Conservation (phyloP, 2,329 filamentous ascomycete species). For the Kalmusia sp. region DNA sequence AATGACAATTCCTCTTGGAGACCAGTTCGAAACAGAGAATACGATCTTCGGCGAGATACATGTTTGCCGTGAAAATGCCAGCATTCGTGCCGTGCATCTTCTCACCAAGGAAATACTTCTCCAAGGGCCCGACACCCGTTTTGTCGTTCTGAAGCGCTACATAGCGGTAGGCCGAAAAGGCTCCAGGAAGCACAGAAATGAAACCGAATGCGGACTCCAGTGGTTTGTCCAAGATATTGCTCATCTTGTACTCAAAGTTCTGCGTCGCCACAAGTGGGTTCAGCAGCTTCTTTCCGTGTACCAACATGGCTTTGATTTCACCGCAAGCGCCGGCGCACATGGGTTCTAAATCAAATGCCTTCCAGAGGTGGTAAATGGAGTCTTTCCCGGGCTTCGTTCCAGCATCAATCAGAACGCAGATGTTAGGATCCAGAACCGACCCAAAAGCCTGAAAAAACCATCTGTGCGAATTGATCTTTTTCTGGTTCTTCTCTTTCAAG, state of each 20-base stretch:
- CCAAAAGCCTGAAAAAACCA: conserved; percentile 99
- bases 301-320: conserved; percentile 98
- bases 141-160: conserved; percentile 96
- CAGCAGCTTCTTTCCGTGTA: conserved; percentile 82
- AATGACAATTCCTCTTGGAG: conserved; percentile 94
- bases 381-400: conserved; percentile 93
- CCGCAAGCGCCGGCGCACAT: conserved; percentile 98
- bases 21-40: conserved; percentile 99
- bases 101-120: conserved; percentile 97
- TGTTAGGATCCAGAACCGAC: conserved; percentile 88
- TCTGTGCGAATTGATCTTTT: conserved; percentile 99
- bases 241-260: conserved; percentile 99
- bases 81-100: conserved; percentile 93
- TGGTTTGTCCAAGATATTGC: conserved; percentile 97
- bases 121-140: conserved; percentile 86
- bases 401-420: conserved; percentile 94
- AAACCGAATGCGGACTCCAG: conserved; percentile 97
- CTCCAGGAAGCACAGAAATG: conserved; percentile 94
- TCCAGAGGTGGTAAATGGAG: conserved; percentile 98
- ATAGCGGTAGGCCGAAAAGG: conserved; percentile 97
- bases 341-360: conserved; percentile 95
- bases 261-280: conserved; percentile 96
- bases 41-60: conserved; percentile 98
- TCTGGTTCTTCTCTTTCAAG: conserved; percentile 99
- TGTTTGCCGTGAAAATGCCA: conserved; percentile 97